Percentiles rank a stretch among this genome's conserved stretches.
Conservation (phyloP, 495 filamentous ascomycete genomes). For the Aspergillus kassunensis region DNA sequence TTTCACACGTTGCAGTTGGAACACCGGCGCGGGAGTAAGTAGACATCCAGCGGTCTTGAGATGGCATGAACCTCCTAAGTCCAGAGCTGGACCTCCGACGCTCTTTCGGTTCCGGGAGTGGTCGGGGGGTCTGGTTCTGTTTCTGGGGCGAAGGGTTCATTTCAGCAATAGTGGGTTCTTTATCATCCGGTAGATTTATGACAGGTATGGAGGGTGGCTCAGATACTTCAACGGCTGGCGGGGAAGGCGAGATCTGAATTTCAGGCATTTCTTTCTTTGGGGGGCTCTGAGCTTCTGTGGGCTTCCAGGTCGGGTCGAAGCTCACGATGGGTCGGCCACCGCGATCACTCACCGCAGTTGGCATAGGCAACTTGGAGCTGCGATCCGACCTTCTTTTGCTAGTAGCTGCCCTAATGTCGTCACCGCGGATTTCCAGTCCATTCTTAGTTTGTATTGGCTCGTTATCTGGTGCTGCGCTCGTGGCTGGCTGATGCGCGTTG, state of each 20-base stretch:
- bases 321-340: constrained; percentile 88
- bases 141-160: constrained; percentile 15
- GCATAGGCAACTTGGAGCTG: constrained; percentile 78
- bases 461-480: constrained; percentile 12
- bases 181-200: constrained; percentile 58
- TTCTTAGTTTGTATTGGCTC: constrained; percentile 53
- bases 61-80: constrained; percentile 22
- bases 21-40: constrained; percentile 52
- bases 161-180: constrained; percentile 40
- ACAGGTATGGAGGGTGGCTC: constrained; percentile 54
- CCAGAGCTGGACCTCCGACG: constrained; percentile 15
- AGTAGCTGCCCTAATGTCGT: constrained; percentile 87
- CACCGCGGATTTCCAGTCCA: constrained; percentile 74
- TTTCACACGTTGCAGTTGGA: constrained; percentile 73
- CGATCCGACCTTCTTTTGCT: constrained; percentile 81
- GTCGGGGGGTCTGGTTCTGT: neutral
- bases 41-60: constrained; percentile 34
- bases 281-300: constrained; percentile 35
- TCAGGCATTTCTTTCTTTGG: constrained; percentile 16
- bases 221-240: constrained; percentile 54
- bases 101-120: constrained; percentile 22
- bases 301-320: constrained; percentile 79
- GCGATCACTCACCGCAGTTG: constrained; percentile 78
- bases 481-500: constrained; percentile 45
- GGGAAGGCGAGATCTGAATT: constrained; percentile 30